Conservation (phyloP, 441 rosid species). For the Biscutella laevigata region DNA sequence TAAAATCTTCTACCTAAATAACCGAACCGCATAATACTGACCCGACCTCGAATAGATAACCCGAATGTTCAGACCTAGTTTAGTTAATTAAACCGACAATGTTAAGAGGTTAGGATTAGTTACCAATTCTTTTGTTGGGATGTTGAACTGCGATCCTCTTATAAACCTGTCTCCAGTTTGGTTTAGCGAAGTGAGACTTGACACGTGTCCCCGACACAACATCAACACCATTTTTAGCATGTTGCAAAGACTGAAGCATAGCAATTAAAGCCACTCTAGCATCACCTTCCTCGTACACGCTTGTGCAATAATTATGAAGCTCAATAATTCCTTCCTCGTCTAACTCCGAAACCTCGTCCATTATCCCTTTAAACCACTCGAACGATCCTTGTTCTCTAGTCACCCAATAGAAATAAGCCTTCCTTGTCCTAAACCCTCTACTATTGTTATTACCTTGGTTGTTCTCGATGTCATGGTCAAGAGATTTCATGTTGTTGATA, state of each 20-base stretch:
- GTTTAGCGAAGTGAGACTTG: conserved; percentile 42
- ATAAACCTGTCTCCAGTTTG: conserved; percentile 85
- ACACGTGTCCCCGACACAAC: conserved; percentile 65
- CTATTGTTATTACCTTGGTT: conserved; percentile 23
- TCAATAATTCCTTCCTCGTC: conserved; percentile 68
- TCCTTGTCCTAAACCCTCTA: conserved; percentile 47
- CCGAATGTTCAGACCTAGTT: too few species aligned
- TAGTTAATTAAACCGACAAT: too few species aligned
- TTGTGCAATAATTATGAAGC: conserved; percentile 66
- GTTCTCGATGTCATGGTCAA: conserved; percentile 15
- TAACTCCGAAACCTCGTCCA: conserved; percentile 87
- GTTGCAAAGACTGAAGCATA: conserved; percentile 69
- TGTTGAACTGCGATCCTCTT: conserved; percentile 62
- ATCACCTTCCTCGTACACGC: conserved; percentile 76
- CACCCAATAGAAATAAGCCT: conserved; percentile 97
- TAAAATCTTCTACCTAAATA: too few species aligned
- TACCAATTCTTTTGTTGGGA: conserved; percentile 58
- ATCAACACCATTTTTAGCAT: conserved; percentile 68
- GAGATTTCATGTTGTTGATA: conserved; percentile 60
- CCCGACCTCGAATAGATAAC: too few species aligned
- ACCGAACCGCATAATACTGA: too few species aligned
- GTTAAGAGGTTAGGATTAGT: too few species aligned
- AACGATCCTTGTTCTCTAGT: conserved; percentile 96
- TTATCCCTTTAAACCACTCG: conserved; percentile 97
- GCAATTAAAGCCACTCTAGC: conserved; percentile 73